Conservation (phyloP, 441 rosid genomes). For the Adansonia rubrostipa region DNA sequence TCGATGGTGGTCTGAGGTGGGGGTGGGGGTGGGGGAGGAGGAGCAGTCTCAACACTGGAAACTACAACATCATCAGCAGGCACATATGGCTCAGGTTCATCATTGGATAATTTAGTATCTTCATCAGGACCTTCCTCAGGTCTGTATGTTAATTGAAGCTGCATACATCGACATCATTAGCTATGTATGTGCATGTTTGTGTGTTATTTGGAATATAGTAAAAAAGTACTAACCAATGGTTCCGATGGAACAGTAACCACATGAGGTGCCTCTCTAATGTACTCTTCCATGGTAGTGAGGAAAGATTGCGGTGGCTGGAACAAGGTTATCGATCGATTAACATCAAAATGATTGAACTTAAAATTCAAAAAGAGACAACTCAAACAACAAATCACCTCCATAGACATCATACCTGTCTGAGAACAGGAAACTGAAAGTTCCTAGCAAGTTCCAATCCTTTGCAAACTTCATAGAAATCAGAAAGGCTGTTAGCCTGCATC, state of each 20-base stretch:
- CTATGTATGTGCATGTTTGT: constrained; percentile 7
- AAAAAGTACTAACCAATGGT: constrained; percentile 72
- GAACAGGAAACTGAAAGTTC: constrained; percentile 91
- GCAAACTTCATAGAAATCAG: constrained; percentile 91
- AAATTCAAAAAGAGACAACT: not conserved
- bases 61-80: constrained; percentile 54
- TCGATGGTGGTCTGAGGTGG: constrained; percentile 59
- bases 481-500: constrained; percentile 82
- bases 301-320: constrained; percentile 96
- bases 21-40: constrained; percentile 34
- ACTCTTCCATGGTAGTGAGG: constrained; percentile 96
- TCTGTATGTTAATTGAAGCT: constrained; percentile 88
- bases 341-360: constrained; percentile 22
- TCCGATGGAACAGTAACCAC: constrained; percentile 73
- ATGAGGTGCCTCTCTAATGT: constrained; percentile 93
- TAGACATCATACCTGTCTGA: constrained; percentile 72
- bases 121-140: constrained; percentile 79
- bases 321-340: not conserved
- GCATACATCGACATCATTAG: constrained; percentile 37
- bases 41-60: constrained; percentile 46
- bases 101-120: constrained; percentile 52
- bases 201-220: not conserved
- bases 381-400: constrained; percentile 22
- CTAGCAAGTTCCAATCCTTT: constrained; percentile 98
- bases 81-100: constrained; percentile 58